These are phyloP conservation scores for Rutstroemia sp. DNA, from an alignment of 2,329 filamentous ascomycete genomes.

Conservation along the genomic window DNA sequence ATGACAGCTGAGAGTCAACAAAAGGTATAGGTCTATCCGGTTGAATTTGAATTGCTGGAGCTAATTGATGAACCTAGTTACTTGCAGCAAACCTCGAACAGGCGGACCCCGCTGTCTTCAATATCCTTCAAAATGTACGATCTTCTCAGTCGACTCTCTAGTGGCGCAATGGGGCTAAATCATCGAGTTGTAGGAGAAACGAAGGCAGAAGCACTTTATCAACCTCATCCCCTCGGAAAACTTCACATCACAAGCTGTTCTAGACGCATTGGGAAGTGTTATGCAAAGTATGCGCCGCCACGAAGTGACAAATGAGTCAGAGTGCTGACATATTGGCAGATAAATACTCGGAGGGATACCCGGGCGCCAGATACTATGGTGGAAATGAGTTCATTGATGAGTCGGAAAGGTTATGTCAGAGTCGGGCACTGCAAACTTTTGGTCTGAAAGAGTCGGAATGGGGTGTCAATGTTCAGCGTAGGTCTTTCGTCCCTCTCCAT, in stretches of 20 bases:
- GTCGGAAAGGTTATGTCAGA: slow-evolving; percentile 82
- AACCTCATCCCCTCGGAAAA: slow-evolving; percentile 95
- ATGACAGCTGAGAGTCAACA: slow-evolving; percentile 47
- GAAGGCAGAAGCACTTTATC: slow-evolving; percentile 94
- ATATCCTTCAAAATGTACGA: slow-evolving; percentile 80
- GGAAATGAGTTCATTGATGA: slow-evolving; percentile 95
- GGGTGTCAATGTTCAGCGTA: slow-evolving; percentile 94
- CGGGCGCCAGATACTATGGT: slow-evolving; percentile 91
- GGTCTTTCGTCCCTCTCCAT: slow-evolving; percentile 25
- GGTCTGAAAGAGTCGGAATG: slow-evolving; percentile 77
- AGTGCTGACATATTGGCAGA: slow-evolving; percentile 45
- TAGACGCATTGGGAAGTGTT: slow-evolving; percentile 84
- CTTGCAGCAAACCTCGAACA: slow-evolving; percentile 72
- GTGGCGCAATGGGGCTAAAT: slow-evolving; percentile 3
- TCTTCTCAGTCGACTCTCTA: background rate
- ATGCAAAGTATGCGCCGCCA: slow-evolving; percentile 69
- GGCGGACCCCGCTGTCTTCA: slow-evolving; percentile 78
- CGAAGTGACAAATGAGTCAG: slow-evolving; percentile 29
- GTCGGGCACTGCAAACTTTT: slow-evolving; percentile 82
- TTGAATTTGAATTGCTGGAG: background rate
- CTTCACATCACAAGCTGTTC: slow-evolving; percentile 86
- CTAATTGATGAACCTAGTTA: slow-evolving; percentile 45
- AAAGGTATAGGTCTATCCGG: slow-evolving; percentile 36
- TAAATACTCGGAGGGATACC: slow-evolving; percentile 98
- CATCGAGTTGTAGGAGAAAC: slow-evolving; percentile 65